phyloP scores from a whole-genome alignment of 2,329 filamentous ascomycete genomes.

The Xylaria multiplex region DNA sequence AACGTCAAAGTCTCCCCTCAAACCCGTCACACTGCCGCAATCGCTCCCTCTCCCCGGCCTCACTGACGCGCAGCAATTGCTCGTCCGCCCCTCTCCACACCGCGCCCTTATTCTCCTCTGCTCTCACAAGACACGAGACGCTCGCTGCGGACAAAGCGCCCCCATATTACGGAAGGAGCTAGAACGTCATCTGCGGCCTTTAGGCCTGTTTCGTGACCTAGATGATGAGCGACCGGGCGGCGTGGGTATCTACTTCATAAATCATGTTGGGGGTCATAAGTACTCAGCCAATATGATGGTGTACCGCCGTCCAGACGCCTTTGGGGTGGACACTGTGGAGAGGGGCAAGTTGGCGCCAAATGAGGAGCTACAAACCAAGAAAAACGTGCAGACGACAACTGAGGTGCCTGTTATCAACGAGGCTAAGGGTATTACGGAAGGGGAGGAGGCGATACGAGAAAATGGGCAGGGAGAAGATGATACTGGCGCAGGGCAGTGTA shows the following conservation, averaged over 20 bases:
- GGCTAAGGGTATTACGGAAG: constrained; percentile 49
- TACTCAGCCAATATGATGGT: constrained; percentile 95
- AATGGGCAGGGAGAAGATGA: constrained; percentile 47
- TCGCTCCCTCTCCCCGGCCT: constrained; percentile 48
- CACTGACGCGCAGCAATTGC: constrained; percentile 42
- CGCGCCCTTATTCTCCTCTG: constrained; percentile 90
- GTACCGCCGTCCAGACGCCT: constrained; percentile 74
- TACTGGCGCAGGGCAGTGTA: constrained; percentile 82
- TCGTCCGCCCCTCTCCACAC: constrained; percentile 77
- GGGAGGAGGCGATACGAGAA: constrained; percentile 34
- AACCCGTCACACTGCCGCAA: constrained; percentile 51
- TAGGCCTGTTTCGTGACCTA: constrained; percentile 86
- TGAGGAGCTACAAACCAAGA: constrained; percentile 52
- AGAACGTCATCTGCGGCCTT: constrained; percentile 84
- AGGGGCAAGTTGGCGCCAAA: constrained; percentile 50
- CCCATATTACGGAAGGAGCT: constrained; percentile 89
- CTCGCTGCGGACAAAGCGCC: constrained; percentile 92
- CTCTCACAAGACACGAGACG: constrained; percentile 93
- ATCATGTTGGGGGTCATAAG: constrained; percentile 95
- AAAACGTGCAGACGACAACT: constrained; percentile 44
- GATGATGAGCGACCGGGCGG: constrained; percentile 90
- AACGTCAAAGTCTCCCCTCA: constrained; percentile 75
- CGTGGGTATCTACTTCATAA: constrained; percentile 96
- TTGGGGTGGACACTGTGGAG: constrained; percentile 61
- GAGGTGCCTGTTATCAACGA: constrained; percentile 43